Base-by-base conservation (phyloP, 2,329 filamentous ascomycete genomes). In the Fusarium tjaetaba region DNA sequence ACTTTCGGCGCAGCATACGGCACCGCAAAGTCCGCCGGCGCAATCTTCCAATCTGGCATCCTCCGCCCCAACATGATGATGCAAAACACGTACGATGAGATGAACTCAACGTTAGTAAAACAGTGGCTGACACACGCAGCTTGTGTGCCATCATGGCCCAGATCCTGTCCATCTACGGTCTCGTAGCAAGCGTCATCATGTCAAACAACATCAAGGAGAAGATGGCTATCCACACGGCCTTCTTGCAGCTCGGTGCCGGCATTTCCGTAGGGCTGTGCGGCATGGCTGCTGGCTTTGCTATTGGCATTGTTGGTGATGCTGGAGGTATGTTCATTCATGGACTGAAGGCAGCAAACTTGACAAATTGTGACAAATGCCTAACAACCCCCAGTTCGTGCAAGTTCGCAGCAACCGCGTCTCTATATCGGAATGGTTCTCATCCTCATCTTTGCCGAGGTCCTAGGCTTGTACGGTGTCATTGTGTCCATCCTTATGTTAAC, bases 401-500 rank as follows among this genome's bases (percentile, higher is more conserved):
- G 82, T 65, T 82, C 81, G n/a, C 84, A 85, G 67, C 85, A 86
- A 77, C 85, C 85, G 7, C 82, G 84, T 9, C 76, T 86, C 16
- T 86, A 86, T 53, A 80, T 84, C 61, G 84, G 84, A 70, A 85
- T 86, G 84, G 83, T 86, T 28, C 80, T 86, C 41, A 86, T 86
- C 59, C 81, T 86, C 68, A 86, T 86, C 77, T 86, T 86, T 61
- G 81, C 85, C 51, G 84, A 86, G 68, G 85, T 86, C 22, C 72
- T 86, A 45, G 83, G 83, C 13, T 78, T 86, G 8, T 86, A 86
- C 66, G 85, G 84, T 8, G 82, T 86, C 39, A 85, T 88, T 52
- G 84, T 87, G 28, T 82, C 83, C 24, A 86, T 88, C 60, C 75
- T 88, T 56, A 85, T 87, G 85, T 77, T 86, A 66, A 86, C 85